A percentile compares a stretch with the other conserved stretches of the same genome.
Conservation (phyloP, 2,329 filamentous ascomycete genomes). For the Verticillium alfalfae region DNA sequence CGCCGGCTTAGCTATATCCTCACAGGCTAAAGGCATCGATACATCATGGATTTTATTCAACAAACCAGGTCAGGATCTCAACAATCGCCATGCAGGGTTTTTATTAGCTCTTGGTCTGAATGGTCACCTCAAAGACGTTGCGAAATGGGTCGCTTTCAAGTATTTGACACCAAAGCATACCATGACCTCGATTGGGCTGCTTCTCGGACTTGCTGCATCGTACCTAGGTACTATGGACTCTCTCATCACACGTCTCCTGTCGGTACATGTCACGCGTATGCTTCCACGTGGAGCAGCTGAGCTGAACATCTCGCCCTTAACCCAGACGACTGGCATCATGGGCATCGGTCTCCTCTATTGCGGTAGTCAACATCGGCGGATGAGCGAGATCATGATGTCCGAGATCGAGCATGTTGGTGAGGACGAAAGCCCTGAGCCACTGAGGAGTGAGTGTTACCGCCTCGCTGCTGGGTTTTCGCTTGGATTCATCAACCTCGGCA, state of each 20-base stretch:
- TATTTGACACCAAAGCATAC: slow-evolving; percentile 99
- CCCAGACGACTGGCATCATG: slow-evolving; percentile 95
- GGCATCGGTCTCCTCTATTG: slow-evolving; percentile 93
- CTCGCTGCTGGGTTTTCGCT: slow-evolving; percentile 90
- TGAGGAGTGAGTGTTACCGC: slow-evolving; percentile 93
- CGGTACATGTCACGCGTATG: slow-evolving; percentile 94
- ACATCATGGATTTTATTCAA: slow-evolving; percentile 99
- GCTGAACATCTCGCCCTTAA: slow-evolving; percentile 85
- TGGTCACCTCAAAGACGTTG: slow-evolving; percentile 87
- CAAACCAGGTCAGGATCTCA: slow-evolving; percentile 79
- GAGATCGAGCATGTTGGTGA: slow-evolving; percentile 85
- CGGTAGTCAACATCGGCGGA: slow-evolving; percentile 91
- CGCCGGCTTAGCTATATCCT: slow-evolving; percentile 87
- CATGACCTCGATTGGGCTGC: slow-evolving; percentile 96
- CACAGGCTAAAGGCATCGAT: slow-evolving; percentile 86
- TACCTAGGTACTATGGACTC: slow-evolving; percentile 98
- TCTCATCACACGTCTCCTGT: slow-evolving; percentile 84
- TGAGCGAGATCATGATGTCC: slow-evolving; percentile 98
- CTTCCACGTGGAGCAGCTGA: slow-evolving; percentile 88
- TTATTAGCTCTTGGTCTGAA: slow-evolving; percentile 86
- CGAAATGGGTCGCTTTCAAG: slow-evolving; percentile 98
- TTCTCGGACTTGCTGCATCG: slow-evolving; percentile 86
- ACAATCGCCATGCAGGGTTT: slow-evolving; percentile 94
- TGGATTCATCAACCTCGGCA: slow-evolving; percentile 90
- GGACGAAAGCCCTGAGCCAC: slow-evolving; percentile 74